A percentile compares a stretch with the other conserved stretches of the same genome.
phyloP scores from a whole-genome alignment of 257 asterid genomes.

The Lithospermum erythrorhizon region DNA sequence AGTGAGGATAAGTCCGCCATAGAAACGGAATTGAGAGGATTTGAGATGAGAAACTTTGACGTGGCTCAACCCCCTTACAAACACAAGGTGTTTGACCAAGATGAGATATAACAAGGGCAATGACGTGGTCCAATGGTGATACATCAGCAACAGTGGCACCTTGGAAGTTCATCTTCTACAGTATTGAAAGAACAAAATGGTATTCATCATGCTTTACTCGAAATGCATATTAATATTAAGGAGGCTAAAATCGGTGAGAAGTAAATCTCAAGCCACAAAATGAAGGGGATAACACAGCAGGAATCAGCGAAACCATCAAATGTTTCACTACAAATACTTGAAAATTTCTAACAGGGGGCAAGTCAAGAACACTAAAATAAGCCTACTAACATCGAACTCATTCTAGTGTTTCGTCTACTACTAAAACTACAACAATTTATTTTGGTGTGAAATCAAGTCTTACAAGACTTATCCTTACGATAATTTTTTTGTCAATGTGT shows the following conservation, averaged over 20 bases:
- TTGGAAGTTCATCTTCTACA: slow-evolving; percentile 43
- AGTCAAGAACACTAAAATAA: background rate
- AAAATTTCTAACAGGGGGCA: background rate
- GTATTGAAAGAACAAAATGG: slow-evolving; percentile 19
- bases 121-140: slow-evolving; percentile 65
- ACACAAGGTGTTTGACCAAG: slow-evolving; percentile 65
- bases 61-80: slow-evolving; percentile 54
- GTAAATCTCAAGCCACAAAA: background rate
- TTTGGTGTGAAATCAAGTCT: background rate
- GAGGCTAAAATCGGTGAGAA: background rate
- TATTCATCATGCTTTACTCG: slow-evolving; percentile 11
- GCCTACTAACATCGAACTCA: background rate
- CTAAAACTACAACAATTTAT: background rate
- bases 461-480: background rate
- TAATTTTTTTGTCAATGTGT: background rate
- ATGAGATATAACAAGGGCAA: slow-evolving; percentile 52
- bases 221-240: background rate
- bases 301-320: background rate
- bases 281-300: background rate
- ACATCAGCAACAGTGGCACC: slow-evolving; percentile 31
- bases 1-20: slow-evolving; percentile 72
- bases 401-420: too few species aligned
- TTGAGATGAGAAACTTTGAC: slow-evolving; percentile 61
- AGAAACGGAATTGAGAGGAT: slow-evolving; percentile 80
- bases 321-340: background rate